Base-by-base conservation (phyloP, 1,139 yeast genomes). In the Protomyces inundatus region DNA sequence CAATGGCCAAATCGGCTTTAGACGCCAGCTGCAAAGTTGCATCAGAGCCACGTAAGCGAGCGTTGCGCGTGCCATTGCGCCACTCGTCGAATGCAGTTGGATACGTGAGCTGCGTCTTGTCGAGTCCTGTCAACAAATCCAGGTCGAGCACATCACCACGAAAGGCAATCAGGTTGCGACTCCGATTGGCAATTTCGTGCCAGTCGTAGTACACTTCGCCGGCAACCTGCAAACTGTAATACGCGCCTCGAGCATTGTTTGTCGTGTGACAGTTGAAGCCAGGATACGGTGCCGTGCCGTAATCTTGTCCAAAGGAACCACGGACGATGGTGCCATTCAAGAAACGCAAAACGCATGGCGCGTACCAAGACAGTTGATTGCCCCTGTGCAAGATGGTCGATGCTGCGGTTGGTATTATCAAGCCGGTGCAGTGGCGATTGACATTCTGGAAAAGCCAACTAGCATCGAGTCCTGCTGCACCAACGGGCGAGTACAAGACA, bases 191-290 rank as follows among this genome's bases (percentile, higher is more conserved):
- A 66, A 93, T 80, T 71, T 88, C 95, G 60, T 88, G 89, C 98
- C 98, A 93, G 6, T 93, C 85, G 75, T 87, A 93, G 73, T 82
- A 90, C 6, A 93, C 88, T 68, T 88, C 93, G 36, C 95, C 96
- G 48, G 80, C 76, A 33, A 80, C 81, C 53, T 83, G 76, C 71
- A 89, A 77, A 50, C 73, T 70, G 74, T 88, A 93, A 71, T 83
- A 89, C 1, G 85, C 81, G 2, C 81, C 74, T 72, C 98, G 83
- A 0, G 96, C 93, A 1, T 73, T 69, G 3, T 80, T 71, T 14
- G 89, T 81, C 0, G 97, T 88, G 76, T 93, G 98, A 75, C 98
- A 93, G 7, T 90, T 95, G 84, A 90, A 90, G 16, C 97, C 97
- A 53, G 80, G 77, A 73, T 90, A 90, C 36, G 88, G 87, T 40